Percentiles rank a stretch among this genome's conserved stretches.
These are phyloP conservation scores for Emmonsiellopsis sp. DNA, from an alignment of 2,329 filamentous ascomycete species.

Conservation along the genomic window DNA sequence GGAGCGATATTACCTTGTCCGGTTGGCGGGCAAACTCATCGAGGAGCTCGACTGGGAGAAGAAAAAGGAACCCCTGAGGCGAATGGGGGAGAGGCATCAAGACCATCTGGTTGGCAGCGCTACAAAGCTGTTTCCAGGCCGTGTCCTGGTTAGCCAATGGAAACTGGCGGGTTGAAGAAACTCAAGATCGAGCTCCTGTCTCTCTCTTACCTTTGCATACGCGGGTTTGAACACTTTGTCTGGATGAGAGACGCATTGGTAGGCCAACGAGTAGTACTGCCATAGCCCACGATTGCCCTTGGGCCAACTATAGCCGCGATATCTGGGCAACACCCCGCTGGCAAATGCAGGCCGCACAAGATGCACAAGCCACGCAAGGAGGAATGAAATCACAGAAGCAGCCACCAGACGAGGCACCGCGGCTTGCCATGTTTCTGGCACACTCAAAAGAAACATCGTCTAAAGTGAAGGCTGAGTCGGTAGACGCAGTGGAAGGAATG, in stretches of 20 bases:
- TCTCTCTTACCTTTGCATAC: background rate
- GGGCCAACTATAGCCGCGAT: background rate
- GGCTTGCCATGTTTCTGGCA: background rate
- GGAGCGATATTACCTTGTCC: background rate
- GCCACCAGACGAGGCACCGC: background rate
- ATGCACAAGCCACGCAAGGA: background rate
- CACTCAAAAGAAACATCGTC: background rate
- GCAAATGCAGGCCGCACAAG: background rate
- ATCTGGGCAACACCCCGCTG: background rate
- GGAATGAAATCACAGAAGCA: background rate
- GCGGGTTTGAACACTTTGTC: background rate
- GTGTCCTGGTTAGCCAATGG: background rate
- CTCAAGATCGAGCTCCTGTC: background rate
- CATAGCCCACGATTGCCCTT: background rate
- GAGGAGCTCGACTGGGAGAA: background rate
- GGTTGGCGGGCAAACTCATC: background rate
- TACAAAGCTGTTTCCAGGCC: background rate
- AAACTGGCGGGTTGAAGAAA: background rate
- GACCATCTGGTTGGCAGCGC: background rate
- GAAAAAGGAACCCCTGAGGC: background rate
- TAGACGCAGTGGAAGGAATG: too few relatives aligned
- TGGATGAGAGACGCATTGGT: background rate
- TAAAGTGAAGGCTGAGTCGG: background rate
- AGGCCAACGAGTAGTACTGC: background rate
- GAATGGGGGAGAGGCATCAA: constrained; percentile 2